A percentile compares a stretch with the other conserved stretches of the same genome.
Evolutionary conservation across 1,139 yeast genomes (phyloP).

Genomic region (Geotrichum macrosporum): DNA sequence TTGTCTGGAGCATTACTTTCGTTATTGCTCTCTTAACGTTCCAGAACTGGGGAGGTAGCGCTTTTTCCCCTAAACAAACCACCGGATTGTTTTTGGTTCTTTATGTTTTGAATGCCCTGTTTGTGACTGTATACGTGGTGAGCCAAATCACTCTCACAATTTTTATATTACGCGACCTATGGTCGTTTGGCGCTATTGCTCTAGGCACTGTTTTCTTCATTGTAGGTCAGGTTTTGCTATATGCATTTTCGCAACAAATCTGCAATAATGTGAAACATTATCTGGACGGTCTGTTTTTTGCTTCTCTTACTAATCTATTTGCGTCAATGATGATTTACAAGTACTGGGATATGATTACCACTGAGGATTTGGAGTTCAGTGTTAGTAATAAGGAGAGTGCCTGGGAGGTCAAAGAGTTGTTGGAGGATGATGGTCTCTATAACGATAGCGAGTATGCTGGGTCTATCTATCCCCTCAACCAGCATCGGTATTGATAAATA

Average conservation of each 20-base stretch:
- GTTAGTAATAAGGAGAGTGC: conserved; percentile 52
- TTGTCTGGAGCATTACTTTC: conserved; percentile 61
- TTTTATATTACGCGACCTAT: conserved; percentile 64
- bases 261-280: conserved; percentile 78
- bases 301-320: conserved; percentile 71
- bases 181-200: conserved; percentile 82
- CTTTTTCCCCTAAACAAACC: conserved; percentile 49
- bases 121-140: conserved; percentile 57
- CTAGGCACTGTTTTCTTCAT: conserved; percentile 69
- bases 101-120: conserved; percentile 65
- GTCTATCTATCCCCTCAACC: conserved; percentile 31
- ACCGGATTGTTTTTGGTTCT: conserved; percentile 62
- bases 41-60: conserved; percentile 5
- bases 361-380: conserved; percentile 89
- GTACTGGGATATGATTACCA: conserved; percentile 95
- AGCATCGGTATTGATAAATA: conserved; percentile 23
- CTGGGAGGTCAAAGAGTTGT: conserved; percentile 49
- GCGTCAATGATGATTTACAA: conserved; percentile 92
- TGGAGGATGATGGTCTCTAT: conserved; percentile 39
- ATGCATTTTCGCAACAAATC: conserved; percentile 59
- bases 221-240: conserved; percentile 72
- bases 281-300: conserved; percentile 84
- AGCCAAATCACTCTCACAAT: conserved; percentile 70
- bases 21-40: conserved; percentile 36
- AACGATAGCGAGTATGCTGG: conserved; percentile 39